Percentiles rank a stretch among this genome's conserved stretches.
These are phyloP conservation scores for Arabidopsis suecica DNA, from an alignment of 345 rosid genomes.

Conservation along the genomic window DNA sequence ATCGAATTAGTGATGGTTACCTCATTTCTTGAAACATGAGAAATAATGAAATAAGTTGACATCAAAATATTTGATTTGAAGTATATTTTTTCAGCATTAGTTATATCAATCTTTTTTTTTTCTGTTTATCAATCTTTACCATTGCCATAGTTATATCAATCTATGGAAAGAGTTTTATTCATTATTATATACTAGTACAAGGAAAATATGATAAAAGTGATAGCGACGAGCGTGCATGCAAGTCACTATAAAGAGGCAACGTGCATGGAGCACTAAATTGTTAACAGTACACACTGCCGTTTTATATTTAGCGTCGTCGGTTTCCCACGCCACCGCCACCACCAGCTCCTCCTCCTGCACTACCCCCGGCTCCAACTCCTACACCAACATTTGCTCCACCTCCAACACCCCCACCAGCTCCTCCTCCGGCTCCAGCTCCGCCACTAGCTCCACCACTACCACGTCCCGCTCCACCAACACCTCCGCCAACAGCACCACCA, in stretches of 20 bases:
- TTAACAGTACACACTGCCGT: not conserved
- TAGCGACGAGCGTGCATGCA: slow-evolving; percentile 29
- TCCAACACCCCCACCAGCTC: slow-evolving; percentile 11
- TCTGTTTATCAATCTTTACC: no score
- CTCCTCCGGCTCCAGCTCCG: slow-evolving; percentile 30
- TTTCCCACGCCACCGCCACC: slow-evolving; percentile 15
- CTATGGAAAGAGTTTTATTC: slow-evolving; percentile 2
- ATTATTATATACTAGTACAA: not conserved
- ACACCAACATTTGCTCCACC: slow-evolving; percentile 37
- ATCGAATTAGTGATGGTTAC: not conserved
- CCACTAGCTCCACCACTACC: slow-evolving; percentile 18
- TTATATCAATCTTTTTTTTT: not conserved
- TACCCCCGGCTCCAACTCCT: slow-evolving; percentile 45
- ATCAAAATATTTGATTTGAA: no score
- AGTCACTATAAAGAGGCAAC: not conserved
- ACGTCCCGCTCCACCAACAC: not conserved
- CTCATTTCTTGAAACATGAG: not conserved
- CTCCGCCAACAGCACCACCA: not conserved
- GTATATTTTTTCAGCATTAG: not conserved
- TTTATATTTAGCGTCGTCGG: slow-evolving; percentile 26
- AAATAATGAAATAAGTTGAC: no score
- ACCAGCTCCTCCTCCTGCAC: slow-evolving; percentile 32
- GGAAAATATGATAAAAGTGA: not conserved
- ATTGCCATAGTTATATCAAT: not conserved
- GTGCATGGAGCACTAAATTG: slow-evolving; percentile 9